Evolutionary conservation across 2,329 filamentous ascomycete species (phyloP).

Genomic region (Helotiales sp.): DNA sequence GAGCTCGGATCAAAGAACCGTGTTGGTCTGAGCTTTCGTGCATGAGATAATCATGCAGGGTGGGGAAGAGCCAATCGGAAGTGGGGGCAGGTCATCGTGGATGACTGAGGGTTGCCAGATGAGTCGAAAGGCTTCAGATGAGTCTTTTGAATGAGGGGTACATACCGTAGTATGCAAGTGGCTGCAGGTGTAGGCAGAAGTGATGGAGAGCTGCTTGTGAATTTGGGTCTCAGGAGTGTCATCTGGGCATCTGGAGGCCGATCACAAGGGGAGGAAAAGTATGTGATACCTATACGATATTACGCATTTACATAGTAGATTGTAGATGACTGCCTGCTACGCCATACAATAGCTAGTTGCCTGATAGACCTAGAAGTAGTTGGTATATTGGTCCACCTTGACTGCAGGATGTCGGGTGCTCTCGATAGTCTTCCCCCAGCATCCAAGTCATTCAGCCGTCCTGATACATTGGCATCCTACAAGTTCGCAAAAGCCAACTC

Average conservation of each 20-base stretch:
- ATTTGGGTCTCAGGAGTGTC: neutral
- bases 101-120: neutral
- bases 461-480: constrained; percentile 7
- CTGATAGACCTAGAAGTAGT: neutral
- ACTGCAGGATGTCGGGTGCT: neutral
- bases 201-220: neutral
- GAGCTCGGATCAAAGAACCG: constrained; percentile 1
- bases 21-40: no score
- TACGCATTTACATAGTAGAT: neutral
- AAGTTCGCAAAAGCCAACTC: constrained; percentile 75
- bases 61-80: constrained; percentile 16
- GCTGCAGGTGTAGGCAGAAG: neutral
- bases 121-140: constrained; percentile 1
- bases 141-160: neutral
- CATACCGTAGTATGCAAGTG: no score
- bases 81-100: constrained; percentile 5
- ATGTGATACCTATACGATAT: neutral
- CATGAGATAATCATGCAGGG: constrained; percentile 4
- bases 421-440: neutral
- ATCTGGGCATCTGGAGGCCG: no score
- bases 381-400: neutral
- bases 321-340: no score
- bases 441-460: neutral
- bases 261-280: no score
- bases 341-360: no score